Evolutionary conservation across 225 moss, liverwort and hornwort species (phyloP).

Genomic region (Antitrichia curtipendula): DNA sequence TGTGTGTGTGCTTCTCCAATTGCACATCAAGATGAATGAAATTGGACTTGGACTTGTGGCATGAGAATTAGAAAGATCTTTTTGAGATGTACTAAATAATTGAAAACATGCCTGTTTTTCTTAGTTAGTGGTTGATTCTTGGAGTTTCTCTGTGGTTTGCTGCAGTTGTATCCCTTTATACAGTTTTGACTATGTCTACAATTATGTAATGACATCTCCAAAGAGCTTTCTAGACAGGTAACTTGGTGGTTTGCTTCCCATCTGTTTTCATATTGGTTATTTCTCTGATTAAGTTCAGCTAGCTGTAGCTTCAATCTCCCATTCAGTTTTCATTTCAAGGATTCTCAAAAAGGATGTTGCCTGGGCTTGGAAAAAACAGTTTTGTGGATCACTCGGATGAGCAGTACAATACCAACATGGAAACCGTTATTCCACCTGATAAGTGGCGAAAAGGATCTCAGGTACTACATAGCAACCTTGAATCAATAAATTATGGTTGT

Average conservation of each 20-base stretch:
- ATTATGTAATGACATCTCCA: slow-evolving; percentile 73
- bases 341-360: not conserved
- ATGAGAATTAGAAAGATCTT: not conserved
- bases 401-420: slow-evolving; percentile 73
- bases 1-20: not conserved
- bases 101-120: not conserved
- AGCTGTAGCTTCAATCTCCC: not conserved
- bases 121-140: not conserved
- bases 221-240: slow-evolving; percentile 97
- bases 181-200: slow-evolving; percentile 66
- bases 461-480: slow-evolving; percentile 8
- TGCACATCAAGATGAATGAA: not conserved
- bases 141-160: not conserved
- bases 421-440: slow-evolving; percentile 34
- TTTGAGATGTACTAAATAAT: not conserved
- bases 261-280: not conserved
- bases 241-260: not conserved
- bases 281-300: not conserved
- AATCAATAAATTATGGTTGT: not conserved
- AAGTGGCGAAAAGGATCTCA: slow-evolving; percentile 96
- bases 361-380: slow-evolving; percentile 20
- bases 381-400: slow-evolving; percentile 63
- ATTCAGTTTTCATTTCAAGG: not conserved
- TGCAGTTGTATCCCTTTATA: slow-evolving; percentile 87
- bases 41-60: not conserved